These are phyloP conservation scores for Brassica balearica DNA, from an alignment of 441 rosid species.

Conservation along the genomic window DNA sequence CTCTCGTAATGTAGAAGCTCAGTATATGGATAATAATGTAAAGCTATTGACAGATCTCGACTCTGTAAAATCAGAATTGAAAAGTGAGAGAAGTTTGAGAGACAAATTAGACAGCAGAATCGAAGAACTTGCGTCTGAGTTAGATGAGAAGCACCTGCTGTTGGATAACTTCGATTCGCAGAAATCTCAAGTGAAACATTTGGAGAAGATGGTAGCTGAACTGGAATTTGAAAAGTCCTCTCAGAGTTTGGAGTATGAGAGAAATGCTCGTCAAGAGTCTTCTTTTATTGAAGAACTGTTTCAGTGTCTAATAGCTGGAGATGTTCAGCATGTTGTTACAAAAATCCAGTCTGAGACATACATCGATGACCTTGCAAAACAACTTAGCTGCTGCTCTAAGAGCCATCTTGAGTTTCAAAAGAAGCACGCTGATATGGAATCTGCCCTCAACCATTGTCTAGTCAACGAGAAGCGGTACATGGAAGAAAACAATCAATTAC, in stretches of 20 bases:
- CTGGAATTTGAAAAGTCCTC: constrained; percentile 68
- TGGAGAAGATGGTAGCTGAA: constrained; percentile 64
- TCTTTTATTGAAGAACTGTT: constrained; percentile 65
- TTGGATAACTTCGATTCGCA: constrained; percentile 57
- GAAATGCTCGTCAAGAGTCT: constrained; percentile 52
- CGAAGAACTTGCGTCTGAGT: constrained; percentile 62
- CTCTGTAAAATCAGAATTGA: constrained; percentile 60
- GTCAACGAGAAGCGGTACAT: constrained; percentile 55
- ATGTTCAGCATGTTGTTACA: constrained; percentile 57
- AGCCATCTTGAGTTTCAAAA: constrained; percentile 57
- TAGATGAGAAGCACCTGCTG: constrained; percentile 64
- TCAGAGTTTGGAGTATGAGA: constrained; percentile 50
- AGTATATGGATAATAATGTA: constrained; percentile 60
- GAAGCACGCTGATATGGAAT: constrained; percentile 62
- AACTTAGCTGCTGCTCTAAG: constrained; percentile 54
- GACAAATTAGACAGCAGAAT: constrained; percentile 58
- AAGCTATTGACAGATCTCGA: constrained; percentile 60
- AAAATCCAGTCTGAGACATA: constrained; percentile 60
- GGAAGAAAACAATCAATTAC: constrained; percentile 69
- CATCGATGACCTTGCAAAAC: constrained; percentile 57
- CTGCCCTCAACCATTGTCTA: constrained; percentile 59
- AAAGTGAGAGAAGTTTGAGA: constrained; percentile 50
- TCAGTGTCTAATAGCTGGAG: constrained; percentile 63
- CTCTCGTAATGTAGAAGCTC: constrained; percentile 61
- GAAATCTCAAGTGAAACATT: constrained; percentile 60